These are phyloP conservation scores for Dryas octopetala DNA, from an alignment of 306 rosid genomes.

Conservation along the genomic window DNA sequence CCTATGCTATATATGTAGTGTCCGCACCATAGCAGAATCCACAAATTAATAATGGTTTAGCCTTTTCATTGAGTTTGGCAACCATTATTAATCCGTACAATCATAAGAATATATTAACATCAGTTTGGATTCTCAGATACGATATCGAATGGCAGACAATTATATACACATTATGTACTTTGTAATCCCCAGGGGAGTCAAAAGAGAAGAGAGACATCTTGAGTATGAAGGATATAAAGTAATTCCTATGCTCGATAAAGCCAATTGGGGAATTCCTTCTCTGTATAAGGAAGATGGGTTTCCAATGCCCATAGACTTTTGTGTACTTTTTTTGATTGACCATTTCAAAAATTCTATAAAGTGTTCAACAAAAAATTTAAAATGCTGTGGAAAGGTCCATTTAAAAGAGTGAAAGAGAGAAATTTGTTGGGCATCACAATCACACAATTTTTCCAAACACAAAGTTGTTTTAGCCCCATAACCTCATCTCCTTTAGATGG, in stretches of 20 bases:
- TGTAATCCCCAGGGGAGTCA: slow-evolving; percentile 46
- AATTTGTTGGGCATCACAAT: slow-evolving; percentile 37
- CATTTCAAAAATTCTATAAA: slow-evolving; percentile 36
- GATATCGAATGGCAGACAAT: slow-evolving; percentile 1
- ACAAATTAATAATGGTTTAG: not conserved
- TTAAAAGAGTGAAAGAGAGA: slow-evolving; percentile 39
- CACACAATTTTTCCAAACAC: slow-evolving; percentile 26
- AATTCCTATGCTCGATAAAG: slow-evolving; percentile 55
- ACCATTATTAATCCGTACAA: slow-evolving; percentile 19
- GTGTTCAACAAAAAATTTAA: slow-evolving; percentile 35
- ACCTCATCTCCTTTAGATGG: not conserved
- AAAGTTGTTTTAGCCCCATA: slow-evolving; percentile 16
- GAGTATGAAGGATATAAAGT: slow-evolving; percentile 53
- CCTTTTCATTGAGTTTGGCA: slow-evolving; percentile 31
- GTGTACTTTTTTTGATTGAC: slow-evolving; percentile 23
- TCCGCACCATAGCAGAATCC: not conserved
- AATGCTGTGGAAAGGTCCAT: slow-evolving; percentile 40
- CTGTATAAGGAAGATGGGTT: slow-evolving; percentile 23
- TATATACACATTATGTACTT: slow-evolving; percentile 4
- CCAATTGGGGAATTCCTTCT: slow-evolving; percentile 32
- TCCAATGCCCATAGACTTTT: slow-evolving; percentile 29
- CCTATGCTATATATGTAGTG: too few species aligned
- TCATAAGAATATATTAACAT: slow-evolving; percentile 27
- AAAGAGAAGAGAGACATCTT: slow-evolving; percentile 60
- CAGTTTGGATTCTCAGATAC: slow-evolving; percentile 17